Evolutionary conservation across 2,329 filamentous ascomycete genomes (phyloP), one percentile per base, ranked within the genome.

Genomic region (Botrytis paeoniae): DNA sequence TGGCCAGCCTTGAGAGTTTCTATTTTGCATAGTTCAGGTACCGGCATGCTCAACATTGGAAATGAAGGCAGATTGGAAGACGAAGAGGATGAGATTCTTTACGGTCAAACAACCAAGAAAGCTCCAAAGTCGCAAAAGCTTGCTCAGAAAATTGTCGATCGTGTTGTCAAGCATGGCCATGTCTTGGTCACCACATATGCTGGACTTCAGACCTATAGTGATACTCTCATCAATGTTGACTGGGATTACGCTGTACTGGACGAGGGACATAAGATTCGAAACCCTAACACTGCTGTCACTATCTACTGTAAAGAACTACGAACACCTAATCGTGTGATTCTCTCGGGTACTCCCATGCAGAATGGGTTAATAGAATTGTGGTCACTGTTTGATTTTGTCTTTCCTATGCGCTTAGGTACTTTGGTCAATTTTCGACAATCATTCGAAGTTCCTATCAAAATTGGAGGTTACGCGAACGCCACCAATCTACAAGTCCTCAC

Each of bases 1-100:
- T 99, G 97, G 97, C 96, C 96, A n/a, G 92, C 96, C n/a, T 85
- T 99, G 45, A 89, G 97, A 60, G 96, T 99, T 8, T 97, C 95
- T 0, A 98, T 99, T 75, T 82, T 99, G 66, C 96, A 99, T 81
- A 94, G 94, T 0, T 98, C 96, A 7, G 96, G 96, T 4, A 98
- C 94, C 81, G 97, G 96, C 29, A 98, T 99, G 95, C 85, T 98
- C 70, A 94, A 97, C 76, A 85, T 97, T 37, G 86, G 85, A 48
- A 86, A 86, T 68, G 93, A 95, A 81, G 88, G 89, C 43, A 82
- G 79, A 35, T 80, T 85, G n/a, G 83, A 90, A 82, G 81, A 89
- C 79, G 83, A 89, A 82, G 82, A 88, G 77, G 82, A 85, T 25
- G 85, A 60, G 6, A 45, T 65, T n/a, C 41, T 86, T 71, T 85